Evolutionary conservation across 176 grass and related monocot genomes (phyloP).

Genomic region (Carex kokanica): DNA sequence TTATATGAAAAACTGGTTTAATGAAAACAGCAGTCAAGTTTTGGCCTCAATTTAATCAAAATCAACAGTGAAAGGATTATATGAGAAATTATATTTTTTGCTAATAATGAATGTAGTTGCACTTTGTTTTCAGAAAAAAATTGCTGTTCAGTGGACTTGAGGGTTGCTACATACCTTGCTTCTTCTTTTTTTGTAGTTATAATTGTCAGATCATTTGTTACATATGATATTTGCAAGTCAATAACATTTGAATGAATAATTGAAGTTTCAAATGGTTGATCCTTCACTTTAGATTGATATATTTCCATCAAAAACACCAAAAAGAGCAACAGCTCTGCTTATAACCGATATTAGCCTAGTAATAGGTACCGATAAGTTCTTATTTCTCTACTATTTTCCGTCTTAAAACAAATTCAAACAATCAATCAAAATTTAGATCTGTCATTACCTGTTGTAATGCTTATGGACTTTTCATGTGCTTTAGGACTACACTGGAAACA

Average conservation of each 20-base stretch:
- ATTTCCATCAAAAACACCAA: background rate
- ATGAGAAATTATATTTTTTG: background rate
- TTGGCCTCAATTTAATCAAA: background rate
- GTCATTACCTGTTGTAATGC: background rate
- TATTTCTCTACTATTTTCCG: background rate
- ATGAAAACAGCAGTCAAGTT: background rate
- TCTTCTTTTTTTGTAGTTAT: background rate
- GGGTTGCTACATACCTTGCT: background rate
- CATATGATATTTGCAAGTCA: background rate
- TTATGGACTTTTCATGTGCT: conserved; percentile 24
- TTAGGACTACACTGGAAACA: conserved; percentile 69
- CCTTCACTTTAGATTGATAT: background rate
- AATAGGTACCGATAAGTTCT: background rate
- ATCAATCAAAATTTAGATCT: background rate
- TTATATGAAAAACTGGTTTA: background rate
- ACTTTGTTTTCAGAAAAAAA: background rate
- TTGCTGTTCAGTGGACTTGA: background rate
- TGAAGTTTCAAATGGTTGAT: background rate
- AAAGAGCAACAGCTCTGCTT: background rate
- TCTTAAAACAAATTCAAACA: background rate
- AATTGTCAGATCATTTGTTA: background rate
- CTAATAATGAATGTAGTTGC: background rate
- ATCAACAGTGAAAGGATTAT: background rate
- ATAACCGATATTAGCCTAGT: background rate
- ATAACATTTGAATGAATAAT: background rate